These are phyloP conservation scores for Neopestalotiopsis sp. DNA, from an alignment of 2,329 filamentous ascomycete species.

Conservation along the genomic window DNA sequence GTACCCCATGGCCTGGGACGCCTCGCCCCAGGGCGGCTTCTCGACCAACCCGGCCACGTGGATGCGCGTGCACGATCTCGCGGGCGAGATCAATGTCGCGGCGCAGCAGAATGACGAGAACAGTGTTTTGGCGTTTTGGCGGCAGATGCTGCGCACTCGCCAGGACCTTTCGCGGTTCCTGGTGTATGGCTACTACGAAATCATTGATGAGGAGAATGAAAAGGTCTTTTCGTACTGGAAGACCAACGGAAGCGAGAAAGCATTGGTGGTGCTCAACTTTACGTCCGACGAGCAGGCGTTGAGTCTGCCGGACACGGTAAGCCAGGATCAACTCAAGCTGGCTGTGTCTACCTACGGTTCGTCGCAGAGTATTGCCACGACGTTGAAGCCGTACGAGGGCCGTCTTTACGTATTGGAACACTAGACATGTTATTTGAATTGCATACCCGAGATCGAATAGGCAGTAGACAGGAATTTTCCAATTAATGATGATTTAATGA, in stretches of 20 bases:
- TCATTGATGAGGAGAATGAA: constrained; percentile 53
- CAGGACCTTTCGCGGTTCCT: constrained; percentile 50
- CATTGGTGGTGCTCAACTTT: constrained; percentile 45
- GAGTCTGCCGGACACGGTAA: background rate
- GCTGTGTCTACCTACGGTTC: constrained; percentile 4
- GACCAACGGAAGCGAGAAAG: constrained; percentile 33
- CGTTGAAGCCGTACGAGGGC: constrained; percentile 6
- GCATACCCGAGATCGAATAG: too few species aligned
- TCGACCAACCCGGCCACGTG: constrained; percentile 55
- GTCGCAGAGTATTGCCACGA: background rate
- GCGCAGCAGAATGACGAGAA: constrained; percentile 51
- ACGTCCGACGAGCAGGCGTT: constrained; percentile 37
- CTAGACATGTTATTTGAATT: background rate
- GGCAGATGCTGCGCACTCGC: constrained; percentile 61
- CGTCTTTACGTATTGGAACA: constrained; percentile 6
- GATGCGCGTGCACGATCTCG: constrained; percentile 74
- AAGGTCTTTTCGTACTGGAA: constrained; percentile 52
- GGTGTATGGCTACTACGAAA: constrained; percentile 21
- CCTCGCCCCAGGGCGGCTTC: constrained; percentile 68
- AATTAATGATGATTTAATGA: too few species aligned
- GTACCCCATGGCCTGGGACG: constrained; percentile 75
- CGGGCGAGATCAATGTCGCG: constrained; percentile 66
- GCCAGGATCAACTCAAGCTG: background rate
- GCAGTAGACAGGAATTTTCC: too few species aligned
- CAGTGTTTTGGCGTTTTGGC: constrained; percentile 68